phyloP scores from a whole-genome alignment of 2,329 filamentous ascomycete genomes.

The Microsporum audouinii region DNA sequence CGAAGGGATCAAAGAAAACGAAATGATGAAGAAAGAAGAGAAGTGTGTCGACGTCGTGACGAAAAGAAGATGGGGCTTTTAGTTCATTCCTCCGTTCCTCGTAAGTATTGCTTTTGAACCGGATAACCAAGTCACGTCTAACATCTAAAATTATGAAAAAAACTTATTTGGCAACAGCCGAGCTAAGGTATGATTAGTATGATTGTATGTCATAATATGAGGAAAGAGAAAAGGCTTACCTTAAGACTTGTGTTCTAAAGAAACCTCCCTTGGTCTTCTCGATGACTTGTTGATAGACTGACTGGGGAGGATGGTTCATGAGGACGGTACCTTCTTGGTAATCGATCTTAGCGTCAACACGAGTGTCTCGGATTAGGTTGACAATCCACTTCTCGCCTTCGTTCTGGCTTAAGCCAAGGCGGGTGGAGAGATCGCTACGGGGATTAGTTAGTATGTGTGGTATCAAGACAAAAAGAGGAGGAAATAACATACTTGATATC shows the following conservation, averaged over 20 bases:
- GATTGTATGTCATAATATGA: slow-evolving; percentile 8
- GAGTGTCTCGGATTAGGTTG: slow-evolving; percentile 94
- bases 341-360: slow-evolving; percentile 97
- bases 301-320: slow-evolving; percentile 98
- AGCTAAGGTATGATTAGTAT: slow-evolving; percentile 21
- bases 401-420: slow-evolving; percentile 81
- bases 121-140: slow-evolving; percentile 2
- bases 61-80: neutral
- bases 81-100: neutral
- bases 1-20: neutral
- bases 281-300: slow-evolving; percentile 98
- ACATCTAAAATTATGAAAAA: neutral
- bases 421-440: slow-evolving; percentile 67
- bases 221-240: slow-evolving; percentile 21
- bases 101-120: neutral
- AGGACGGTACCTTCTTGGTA: slow-evolving; percentile 97
- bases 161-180: slow-evolving; percentile 41
- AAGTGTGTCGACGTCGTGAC: neutral
- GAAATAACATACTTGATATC: slow-evolving; percentile 63
- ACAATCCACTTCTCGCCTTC: slow-evolving; percentile 99
- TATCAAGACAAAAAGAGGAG: neutral
- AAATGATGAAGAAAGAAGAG: neutral
- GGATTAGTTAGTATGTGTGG: neutral
- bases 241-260: slow-evolving; percentile 95
- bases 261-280: slow-evolving; percentile 98